Evolutionary conservation across 441 rosid genomes (phyloP).

Genomic region (Pelargonium citronellum): DNA sequence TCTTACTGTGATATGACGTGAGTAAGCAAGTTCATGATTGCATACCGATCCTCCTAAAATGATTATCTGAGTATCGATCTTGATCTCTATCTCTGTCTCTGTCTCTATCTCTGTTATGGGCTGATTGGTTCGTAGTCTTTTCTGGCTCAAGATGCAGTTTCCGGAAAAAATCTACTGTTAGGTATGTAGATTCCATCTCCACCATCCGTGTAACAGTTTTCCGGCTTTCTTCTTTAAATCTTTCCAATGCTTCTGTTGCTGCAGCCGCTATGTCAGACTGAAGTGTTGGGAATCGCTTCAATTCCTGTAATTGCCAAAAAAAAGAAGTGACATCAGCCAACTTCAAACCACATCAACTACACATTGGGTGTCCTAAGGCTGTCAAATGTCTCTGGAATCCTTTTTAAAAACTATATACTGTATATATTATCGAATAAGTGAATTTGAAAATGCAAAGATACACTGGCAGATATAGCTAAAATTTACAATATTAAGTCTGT

Average conservation of each 20-base stretch:
- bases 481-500: background rate
- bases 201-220: slow-evolving; percentile 81
- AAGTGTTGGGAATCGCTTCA: slow-evolving; percentile 89
- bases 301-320: slow-evolving; percentile 49
- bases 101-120: slow-evolving; percentile 30
- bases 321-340: background rate
- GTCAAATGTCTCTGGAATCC: background rate
- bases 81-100: slow-evolving; percentile 12
- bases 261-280: slow-evolving; percentile 86
- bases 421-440: background rate
- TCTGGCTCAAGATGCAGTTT: slow-evolving; percentile 81
- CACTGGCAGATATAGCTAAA: background rate
- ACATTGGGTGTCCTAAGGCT: background rate
- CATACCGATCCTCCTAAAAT: slow-evolving; percentile 86
- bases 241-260: slow-evolving; percentile 86
- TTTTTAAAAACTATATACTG: no score
- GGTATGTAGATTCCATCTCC: slow-evolving; percentile 95
- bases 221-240: slow-evolving; percentile 87
- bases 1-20: background rate
- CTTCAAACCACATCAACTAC: background rate
- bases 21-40: slow-evolving; percentile 1
- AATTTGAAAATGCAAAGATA: background rate
- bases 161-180: slow-evolving; percentile 94
- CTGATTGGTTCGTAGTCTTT: slow-evolving; percentile 43
- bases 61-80: slow-evolving; percentile 67